phyloP scores from a whole-genome alignment of 805 yeast species.

The Ogataea pilisensis region DNA sequence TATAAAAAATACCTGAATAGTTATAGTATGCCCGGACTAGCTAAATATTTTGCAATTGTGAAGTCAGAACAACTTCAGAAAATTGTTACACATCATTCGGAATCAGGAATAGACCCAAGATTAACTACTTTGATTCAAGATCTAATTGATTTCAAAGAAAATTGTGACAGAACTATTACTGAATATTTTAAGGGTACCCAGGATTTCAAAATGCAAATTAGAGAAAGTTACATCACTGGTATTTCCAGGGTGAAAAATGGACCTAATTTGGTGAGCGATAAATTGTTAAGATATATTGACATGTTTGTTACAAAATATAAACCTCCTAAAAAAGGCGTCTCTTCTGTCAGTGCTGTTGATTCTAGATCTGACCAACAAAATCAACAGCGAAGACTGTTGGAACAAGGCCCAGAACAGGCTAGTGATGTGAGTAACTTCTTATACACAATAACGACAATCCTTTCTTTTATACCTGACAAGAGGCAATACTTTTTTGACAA shows the following conservation, averaged over 20 bases:
- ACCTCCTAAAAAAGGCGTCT: not conserved
- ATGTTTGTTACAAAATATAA: conserved; percentile 5
- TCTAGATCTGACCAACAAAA: no score
- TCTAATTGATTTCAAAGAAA: not conserved
- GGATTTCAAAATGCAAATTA: conserved; percentile 1
- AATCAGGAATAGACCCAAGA: not conserved
- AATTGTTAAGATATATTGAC: conserved; percentile 12
- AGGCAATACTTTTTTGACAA: conserved; percentile 20
- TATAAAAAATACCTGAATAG: not conserved
- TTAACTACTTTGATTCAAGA: conserved; percentile 1
- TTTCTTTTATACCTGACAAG: conserved; percentile 16
- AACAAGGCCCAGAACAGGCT: no score
- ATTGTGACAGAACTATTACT: conserved; percentile 1
- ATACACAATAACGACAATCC: conserved; percentile 3
- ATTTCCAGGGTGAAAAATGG: conserved; percentile 5
- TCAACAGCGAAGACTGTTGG: no score
- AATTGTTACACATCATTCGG: not conserved
- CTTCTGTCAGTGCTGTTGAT: not conserved
- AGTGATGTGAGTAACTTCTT: not conserved
- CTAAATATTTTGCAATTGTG: not conserved
- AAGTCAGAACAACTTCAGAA: not conserved
- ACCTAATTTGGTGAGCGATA: conserved; percentile 8
- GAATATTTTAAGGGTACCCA: conserved; percentile 1
- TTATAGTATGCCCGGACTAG: not conserved
- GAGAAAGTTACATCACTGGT: conserved; percentile 3